A percentile compares a stretch with the other conserved stretches of the same genome.
Evolutionary conservation across 2,329 filamentous ascomycete species (phyloP).

Genomic region (Dothistroma septosporum): DNA sequence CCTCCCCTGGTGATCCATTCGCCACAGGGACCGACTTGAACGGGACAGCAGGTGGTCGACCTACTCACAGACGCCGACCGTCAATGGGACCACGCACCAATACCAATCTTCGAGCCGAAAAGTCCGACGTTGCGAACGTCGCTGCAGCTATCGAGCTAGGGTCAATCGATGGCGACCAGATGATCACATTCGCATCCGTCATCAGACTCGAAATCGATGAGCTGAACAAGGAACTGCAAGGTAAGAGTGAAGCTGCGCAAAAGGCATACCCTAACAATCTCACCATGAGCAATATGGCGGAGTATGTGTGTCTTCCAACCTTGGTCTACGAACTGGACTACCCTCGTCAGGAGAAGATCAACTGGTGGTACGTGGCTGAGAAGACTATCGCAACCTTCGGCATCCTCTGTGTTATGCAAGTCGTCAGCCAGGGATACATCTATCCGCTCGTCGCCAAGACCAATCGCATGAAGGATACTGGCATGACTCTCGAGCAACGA

Average conservation of each 20-base stretch:
- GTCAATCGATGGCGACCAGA: slow-evolving; percentile 59
- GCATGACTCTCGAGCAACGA: slow-evolving; percentile 57
- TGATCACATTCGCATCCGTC: slow-evolving; percentile 60
- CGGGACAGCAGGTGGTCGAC: slow-evolving; percentile 8
- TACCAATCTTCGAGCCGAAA: slow-evolving; percentile 45
- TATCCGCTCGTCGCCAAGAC: slow-evolving; percentile 69
- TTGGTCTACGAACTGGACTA: slow-evolving; percentile 77
- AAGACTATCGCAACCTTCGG: slow-evolving; percentile 68
- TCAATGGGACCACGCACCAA: slow-evolving; percentile 39
- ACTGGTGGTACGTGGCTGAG: slow-evolving; percentile 71
- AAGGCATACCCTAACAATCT: slow-evolving; percentile 66
- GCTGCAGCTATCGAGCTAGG: slow-evolving; percentile 59
- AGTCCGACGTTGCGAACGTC: slow-evolving; percentile 58
- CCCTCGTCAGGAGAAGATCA: slow-evolving; percentile 63
- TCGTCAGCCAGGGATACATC: slow-evolving; percentile 71
- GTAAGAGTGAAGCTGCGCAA: slow-evolving; percentile 51
- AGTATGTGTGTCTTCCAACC: slow-evolving; percentile 71
- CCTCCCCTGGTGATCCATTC: slow-evolving; percentile 9
- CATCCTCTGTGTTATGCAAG: slow-evolving; percentile 72
- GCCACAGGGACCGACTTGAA: slow-evolving; percentile 20
- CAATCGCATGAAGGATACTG: slow-evolving; percentile 62
- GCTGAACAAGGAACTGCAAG: slow-evolving; percentile 61
- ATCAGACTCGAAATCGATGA: slow-evolving; percentile 64
- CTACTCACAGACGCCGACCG: slow-evolving; percentile 28
- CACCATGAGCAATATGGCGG: slow-evolving; percentile 53